Conservation (phyloP, 2,329 filamentous ascomycete genomes). For the Diaporthe sp. region DNA sequence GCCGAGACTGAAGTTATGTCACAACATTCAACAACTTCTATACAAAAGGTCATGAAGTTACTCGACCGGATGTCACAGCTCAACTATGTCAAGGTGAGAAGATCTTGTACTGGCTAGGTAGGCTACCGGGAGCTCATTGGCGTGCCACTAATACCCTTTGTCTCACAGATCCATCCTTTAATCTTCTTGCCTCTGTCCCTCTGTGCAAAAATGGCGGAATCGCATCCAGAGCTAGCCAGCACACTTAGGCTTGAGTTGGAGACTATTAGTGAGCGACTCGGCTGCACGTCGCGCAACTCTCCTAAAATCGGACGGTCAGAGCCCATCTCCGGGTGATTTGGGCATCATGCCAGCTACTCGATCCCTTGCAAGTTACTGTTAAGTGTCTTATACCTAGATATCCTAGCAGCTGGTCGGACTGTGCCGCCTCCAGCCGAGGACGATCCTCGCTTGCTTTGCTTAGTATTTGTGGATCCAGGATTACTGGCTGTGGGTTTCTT, state of each 20-base stretch:
- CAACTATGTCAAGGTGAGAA: neutral
- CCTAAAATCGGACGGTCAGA: neutral
- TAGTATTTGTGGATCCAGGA: neutral
- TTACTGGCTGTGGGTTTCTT: neutral
- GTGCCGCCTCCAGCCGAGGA: neutral
- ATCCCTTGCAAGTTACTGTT: neutral
- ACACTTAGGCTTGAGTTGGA: neutral
- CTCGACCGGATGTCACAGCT: constrained; percentile 1
- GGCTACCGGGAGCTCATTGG: neutral
- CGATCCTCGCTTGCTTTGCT: too few relatives aligned
- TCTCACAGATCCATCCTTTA: neutral
- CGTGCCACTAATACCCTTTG: neutral
- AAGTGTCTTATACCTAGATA: too few relatives aligned
- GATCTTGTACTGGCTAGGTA: neutral
- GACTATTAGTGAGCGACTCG: constrained; percentile 4
- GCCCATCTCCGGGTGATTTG: neutral
- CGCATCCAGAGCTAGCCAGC: neutral
- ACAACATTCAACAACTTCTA: neutral
- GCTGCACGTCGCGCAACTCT: neutral
- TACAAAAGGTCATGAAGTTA: neutral
- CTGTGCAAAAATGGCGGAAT: neutral
- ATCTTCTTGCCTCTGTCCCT: neutral
- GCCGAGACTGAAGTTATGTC: neutral
- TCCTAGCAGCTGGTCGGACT: neutral
- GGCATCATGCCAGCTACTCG: too few relatives aligned